These are phyloP conservation scores for Zizania latifolia DNA, from an alignment of 176 grass and related monocot genomes.

Conservation along the genomic window DNA sequence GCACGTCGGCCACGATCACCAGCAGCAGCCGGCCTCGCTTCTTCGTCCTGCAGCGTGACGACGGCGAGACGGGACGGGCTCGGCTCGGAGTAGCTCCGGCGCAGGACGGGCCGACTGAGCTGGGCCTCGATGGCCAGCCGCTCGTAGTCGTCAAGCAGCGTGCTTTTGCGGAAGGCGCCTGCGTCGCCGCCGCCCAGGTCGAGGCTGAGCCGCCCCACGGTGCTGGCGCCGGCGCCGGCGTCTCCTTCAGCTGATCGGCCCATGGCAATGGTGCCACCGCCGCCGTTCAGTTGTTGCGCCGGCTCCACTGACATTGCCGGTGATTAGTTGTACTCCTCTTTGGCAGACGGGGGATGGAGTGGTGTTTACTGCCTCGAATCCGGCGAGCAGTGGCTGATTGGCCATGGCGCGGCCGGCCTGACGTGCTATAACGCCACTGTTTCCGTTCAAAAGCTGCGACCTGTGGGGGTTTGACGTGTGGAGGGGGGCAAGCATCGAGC, in stretches of 20 bases:
- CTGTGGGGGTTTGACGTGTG: constrained; percentile 25
- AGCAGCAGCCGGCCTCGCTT: neutral
- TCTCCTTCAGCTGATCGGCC: neutral
- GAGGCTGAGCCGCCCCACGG: constrained; percentile 22
- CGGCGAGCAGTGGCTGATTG: neutral
- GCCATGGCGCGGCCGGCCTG: neutral
- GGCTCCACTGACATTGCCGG: neutral
- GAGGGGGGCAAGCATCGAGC: constrained; percentile 34
- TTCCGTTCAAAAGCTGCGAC: neutral
- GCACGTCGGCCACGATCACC: neutral
- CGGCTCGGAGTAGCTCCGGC: constrained; percentile 50
- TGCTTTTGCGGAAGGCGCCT: neutral
- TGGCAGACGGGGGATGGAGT: neutral
- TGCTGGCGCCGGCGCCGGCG: neutral
- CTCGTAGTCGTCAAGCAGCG: constrained; percentile 53
- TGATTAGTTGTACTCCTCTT: neutral
- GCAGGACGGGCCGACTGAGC: constrained; percentile 39
- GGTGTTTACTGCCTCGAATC: neutral
- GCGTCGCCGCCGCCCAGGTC: constrained; percentile 13
- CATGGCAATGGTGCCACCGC: neutral
- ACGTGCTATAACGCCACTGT: constrained; percentile 11
- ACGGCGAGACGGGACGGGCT: constrained; percentile 21
- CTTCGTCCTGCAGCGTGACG: neutral
- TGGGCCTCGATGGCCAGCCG: constrained; percentile 43
- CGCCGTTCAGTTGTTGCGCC: neutral